Evolutionary conservation across 768 basidiomycete species (phyloP).

Genomic region (Epithele typhae): DNA sequence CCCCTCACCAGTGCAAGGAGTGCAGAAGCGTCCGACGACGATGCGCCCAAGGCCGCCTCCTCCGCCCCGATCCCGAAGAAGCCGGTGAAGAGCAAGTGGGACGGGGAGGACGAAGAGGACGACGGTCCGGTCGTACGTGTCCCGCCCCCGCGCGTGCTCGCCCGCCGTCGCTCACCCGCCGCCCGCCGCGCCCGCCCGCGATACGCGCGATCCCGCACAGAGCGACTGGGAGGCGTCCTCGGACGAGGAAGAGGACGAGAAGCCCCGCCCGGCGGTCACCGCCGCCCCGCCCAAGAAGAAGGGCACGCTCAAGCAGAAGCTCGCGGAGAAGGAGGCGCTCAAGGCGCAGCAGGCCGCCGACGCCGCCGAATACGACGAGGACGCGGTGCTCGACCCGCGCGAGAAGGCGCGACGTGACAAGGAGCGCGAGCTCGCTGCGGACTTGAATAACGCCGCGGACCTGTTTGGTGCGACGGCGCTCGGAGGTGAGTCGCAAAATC

Average conservation of each 20-base stretch:
- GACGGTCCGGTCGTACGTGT: constrained; percentile 68
- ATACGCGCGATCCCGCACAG: constrained; percentile 35
- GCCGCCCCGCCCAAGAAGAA: constrained; percentile 85
- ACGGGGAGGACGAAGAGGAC: constrained; percentile 88
- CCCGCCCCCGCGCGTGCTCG: neutral
- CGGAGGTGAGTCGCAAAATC: constrained; percentile 43
- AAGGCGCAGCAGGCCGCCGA: constrained; percentile 37
- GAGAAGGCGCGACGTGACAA: constrained; percentile 74
- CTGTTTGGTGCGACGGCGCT: constrained; percentile 70
- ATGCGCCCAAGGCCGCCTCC: constrained; percentile 25
- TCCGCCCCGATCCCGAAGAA: constrained; percentile 23
- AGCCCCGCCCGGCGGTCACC: constrained; percentile 38
- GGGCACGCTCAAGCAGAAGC: constrained; percentile 84
- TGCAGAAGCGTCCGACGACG: constrained; percentile 36
- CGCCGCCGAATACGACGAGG: constrained; percentile 60
- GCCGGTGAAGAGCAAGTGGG: constrained; percentile 63
- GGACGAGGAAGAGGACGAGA: constrained; percentile 63
- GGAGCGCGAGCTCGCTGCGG: constrained; percentile 80
- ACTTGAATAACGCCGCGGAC: constrained; percentile 79
- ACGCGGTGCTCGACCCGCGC: constrained; percentile 63
- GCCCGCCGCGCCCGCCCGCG: neutral
- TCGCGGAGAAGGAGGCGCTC: constrained; percentile 86
- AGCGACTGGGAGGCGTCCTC: constrained; percentile 95
- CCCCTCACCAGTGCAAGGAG: constrained; percentile 20
- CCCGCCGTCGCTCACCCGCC: neutral